Base-by-base conservation (phyloP, 352 stramenopile genomes). In the Lagenidium giganteum region DNA sequence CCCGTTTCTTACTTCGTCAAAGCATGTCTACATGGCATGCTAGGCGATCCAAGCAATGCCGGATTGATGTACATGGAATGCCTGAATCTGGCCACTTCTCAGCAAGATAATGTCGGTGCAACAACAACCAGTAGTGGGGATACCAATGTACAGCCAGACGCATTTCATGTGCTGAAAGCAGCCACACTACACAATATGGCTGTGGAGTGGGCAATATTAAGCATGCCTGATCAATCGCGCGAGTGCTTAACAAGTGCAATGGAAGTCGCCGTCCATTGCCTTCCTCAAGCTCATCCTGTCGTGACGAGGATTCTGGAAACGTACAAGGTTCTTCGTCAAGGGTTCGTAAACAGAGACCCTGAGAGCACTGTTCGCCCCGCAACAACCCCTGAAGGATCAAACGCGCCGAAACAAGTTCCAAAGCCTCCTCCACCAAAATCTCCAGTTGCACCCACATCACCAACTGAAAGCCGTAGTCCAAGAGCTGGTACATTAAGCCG, bases 151-250 rank as follows among this genome's bases (percentile, higher is more conserved):
- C n/a, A 18, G 16, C 27, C 49, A n/a, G 65, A 83, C 50, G 68
- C 71, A 22, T 62, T 77, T 46, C 30, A 67, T 26, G 65, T 72
- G 9, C 49, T 87, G 14, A 70, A 74, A 27, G 69, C 70, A 14
- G 69, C 70, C n/a, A 64, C 69, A 7, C 44, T 87, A 17, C 75
- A 87, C 54, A 87, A 87, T 29, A 64, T 87, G 59, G 64, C 75
- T 5, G 82, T 87, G 2, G 75, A 87, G 40, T 83, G 68, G 70
- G 70, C 73, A 2, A 83, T 81, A 27, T 41, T 83, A 8, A 68
- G 76, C 17, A 73, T 80, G 66, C 65, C 69, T 2, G 68, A 82
- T 20, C 62, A 83, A 55, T 77, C 63, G 28, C 68, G 73, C 13
- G 68, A 86, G 39, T 60, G 56, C 8, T 61, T 86, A 3, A 60